Conservation (phyloP, 2,329 filamentous ascomycete genomes). For the Monilinia fructigena region DNA sequence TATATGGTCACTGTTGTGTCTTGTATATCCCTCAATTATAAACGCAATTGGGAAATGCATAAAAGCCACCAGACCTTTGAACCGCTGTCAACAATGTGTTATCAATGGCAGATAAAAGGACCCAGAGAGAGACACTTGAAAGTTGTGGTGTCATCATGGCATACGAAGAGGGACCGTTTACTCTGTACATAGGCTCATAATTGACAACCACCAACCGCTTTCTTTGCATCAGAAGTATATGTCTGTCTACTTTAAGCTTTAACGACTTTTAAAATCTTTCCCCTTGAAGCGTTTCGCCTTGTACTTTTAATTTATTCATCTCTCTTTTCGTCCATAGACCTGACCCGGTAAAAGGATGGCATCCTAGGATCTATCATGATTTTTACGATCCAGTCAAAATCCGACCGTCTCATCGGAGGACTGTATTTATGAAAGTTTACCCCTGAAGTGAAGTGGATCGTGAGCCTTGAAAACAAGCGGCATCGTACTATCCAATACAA, state of each 20-base stretch:
- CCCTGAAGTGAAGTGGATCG: constrained; percentile 20
- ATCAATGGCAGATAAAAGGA: neutral
- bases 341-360: neutral
- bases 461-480: neutral
- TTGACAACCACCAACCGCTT: constrained; percentile 1
- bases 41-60: neutral
- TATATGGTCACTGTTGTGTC: neutral
- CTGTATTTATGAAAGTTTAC: neutral
- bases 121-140: neutral
- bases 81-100: neutral
- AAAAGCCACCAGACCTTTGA: neutral
- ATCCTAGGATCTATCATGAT: constrained; percentile 10
- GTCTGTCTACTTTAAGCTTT: too few relatives aligned
- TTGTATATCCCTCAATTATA: neutral
- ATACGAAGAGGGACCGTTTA: too few relatives aligned
- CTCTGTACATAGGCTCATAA: too few relatives aligned
- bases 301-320: neutral
- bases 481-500: too few relatives aligned
- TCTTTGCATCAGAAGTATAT: neutral
- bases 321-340: neutral
- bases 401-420: constrained; percentile 7
- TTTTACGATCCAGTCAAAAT: neutral
- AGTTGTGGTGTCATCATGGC: neutral
- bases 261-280: too few relatives aligned
- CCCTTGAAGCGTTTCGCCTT: constrained; percentile 10